These are phyloP conservation scores for Fusarium sp. DNA, from an alignment of 2,329 filamentous ascomycete species.

Conservation along the genomic window DNA sequence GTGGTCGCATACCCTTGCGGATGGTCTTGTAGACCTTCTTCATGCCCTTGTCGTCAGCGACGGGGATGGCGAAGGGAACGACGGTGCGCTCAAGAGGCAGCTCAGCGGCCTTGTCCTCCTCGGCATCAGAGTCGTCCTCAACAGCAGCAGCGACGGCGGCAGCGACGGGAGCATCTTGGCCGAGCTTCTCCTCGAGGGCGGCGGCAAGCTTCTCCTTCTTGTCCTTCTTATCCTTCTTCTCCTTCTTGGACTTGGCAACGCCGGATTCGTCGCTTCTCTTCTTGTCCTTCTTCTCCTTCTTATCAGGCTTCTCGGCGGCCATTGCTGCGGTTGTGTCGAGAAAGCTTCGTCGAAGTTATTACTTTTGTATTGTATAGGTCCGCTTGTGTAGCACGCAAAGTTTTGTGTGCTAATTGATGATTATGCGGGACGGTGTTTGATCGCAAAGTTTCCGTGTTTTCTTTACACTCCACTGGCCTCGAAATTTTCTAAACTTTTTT, in stretches of 20 bases:
- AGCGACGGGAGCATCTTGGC: conserved; percentile 63
- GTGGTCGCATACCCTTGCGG: conserved; percentile 61
- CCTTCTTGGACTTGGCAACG: conserved; percentile 67
- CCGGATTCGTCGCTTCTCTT: conserved; percentile 67
- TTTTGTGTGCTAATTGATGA: conserved; percentile 40
- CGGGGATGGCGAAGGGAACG: conserved; percentile 84
- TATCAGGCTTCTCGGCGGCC: conserved; percentile 62
- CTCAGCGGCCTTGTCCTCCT: conserved; percentile 60
- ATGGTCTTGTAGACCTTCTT: conserved; percentile 71
- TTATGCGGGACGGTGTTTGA: conserved; percentile 34
- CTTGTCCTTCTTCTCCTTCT: conserved; percentile 70
- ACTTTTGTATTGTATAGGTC: conserved; percentile 13
- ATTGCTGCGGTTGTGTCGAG: conserved; percentile 50
- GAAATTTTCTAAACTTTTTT: conserved; percentile 53
- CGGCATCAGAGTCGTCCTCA: conserved; percentile 59
- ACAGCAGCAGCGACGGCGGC: conserved; percentile 56
- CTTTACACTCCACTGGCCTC: conserved; percentile 46
- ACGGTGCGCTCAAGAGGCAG: conserved; percentile 66
- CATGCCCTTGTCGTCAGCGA: conserved; percentile 81
- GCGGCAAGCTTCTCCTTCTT: conserved; percentile 80
- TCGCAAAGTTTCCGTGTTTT: conserved; percentile 45
- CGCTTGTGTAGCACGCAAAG: conserved; percentile 10
- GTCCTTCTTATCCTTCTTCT: conserved; percentile 74
- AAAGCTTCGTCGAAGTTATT: conserved; percentile 28
- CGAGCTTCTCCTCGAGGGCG: conserved; percentile 73